Evolutionary conservation across 1,139 yeast species (phyloP), one percentile per base, ranked within the genome.

Genomic region (Blastobotrys malaysiensis): DNA sequence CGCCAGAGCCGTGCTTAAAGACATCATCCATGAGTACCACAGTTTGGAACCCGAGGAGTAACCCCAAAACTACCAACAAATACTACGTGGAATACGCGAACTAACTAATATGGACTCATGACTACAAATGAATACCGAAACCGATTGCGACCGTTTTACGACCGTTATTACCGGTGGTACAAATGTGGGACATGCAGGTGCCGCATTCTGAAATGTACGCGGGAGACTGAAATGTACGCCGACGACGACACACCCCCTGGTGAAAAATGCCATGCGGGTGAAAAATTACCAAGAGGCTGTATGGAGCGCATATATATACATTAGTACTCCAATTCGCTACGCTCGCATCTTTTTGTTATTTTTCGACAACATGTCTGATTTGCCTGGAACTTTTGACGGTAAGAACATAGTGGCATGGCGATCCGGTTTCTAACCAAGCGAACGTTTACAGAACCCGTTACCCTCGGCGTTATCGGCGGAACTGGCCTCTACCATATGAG

Each of bases 401-500:
- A 55, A 21, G 63, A 11, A 14, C n/a, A 20, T 5, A 14, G n/a
- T 43, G 20, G 20, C 14, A 9, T 16, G 50, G 18, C 14, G 21
- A 11, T 22, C 9, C 11, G 14, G 36, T 7, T 14, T 21, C 22
- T 45, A n/a, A 24, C 26, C 44, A 19, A 27, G 43, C 46, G 46
- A n/a, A n/a, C 11, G 11, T 43, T 18, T 49, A 48, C 27, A 61
- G 86, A 83, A 60, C 80, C 84, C 43, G 88, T 93, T 22, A 78
- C 82, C 46, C 77, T 93, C 50, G 98, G 96, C 48, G 82, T 93
- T 61, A 93, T 93, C 69, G 99, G 99, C 44, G 99, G 99, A 47
- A 93, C 99, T 2, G 99, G 99, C n/a, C 79, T 93, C 48, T 93
- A 93, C 76, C 87, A 88, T 56, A 78, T 93, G 57, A 89, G 87